Percentiles rank a stretch among this genome's conserved stretches.
Conservation (phyloP, 2,329 filamentous ascomycete genomes). For the Myriosclerotinia curreyana region DNA sequence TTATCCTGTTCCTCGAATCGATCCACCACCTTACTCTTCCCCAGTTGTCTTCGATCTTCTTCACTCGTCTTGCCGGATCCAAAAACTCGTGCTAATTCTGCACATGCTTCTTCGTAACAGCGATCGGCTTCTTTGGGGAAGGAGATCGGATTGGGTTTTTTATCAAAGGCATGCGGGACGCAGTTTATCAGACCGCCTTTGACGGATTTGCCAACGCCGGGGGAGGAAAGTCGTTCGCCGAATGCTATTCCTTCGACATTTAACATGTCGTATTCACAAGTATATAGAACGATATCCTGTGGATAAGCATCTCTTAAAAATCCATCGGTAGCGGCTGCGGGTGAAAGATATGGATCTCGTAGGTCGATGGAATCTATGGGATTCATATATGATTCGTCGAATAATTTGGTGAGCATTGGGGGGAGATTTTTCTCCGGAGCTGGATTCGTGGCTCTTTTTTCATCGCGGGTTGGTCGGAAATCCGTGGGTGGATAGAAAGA, state of each 20-base stretch:
- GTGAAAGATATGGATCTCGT: constrained; percentile 55
- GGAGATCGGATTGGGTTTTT: constrained; percentile 58
- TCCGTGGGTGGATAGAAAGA: constrained; percentile 63
- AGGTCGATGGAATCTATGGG: constrained; percentile 45
- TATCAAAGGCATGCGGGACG: constrained; percentile 65
- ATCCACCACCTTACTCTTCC: constrained; percentile 31
- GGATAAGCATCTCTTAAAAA: constrained; percentile 49
- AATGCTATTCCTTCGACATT: constrained; percentile 59
- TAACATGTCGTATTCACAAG: constrained; percentile 66
- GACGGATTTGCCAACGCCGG: constrained; percentile 53
- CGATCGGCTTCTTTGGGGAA: constrained; percentile 37
- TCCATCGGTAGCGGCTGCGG: constrained; percentile 53
- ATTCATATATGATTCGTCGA: constrained; percentile 60
- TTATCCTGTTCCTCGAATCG: constrained; percentile 32
- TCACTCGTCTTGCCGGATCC: constrained; percentile 26
- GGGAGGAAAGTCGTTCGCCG: constrained; percentile 51
- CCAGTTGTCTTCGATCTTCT: constrained; percentile 34
- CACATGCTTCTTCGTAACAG: constrained; percentile 38
- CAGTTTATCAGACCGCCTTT: constrained; percentile 56
- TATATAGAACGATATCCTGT: constrained; percentile 54
- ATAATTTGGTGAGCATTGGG: constrained; percentile 56
- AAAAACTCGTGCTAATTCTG: constrained; percentile 36
- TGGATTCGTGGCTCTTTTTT: constrained; percentile 53
- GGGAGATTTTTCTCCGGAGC: constrained; percentile 58
- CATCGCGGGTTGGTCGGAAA: constrained; percentile 55